Conservation (phyloP, 2,329 filamentous ascomycete genomes). For the Colletotrichum sp. region DNA sequence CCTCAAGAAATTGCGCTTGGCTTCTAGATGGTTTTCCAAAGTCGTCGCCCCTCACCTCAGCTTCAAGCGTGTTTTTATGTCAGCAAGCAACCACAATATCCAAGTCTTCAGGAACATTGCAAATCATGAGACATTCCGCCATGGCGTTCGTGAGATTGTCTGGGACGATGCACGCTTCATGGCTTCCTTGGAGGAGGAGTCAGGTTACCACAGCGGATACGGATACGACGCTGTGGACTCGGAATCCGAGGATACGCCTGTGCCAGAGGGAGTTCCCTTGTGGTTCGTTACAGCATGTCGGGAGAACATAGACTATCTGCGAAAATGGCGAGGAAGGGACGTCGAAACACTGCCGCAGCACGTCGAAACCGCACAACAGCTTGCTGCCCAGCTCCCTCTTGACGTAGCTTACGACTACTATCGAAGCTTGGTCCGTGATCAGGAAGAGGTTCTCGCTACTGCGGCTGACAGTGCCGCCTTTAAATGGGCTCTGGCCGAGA, state of each 20-base stretch:
- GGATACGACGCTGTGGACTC: not conserved
- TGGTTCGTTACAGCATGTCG: not conserved
- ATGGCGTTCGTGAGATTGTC: slow-evolving; percentile 39
- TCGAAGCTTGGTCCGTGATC: not conserved
- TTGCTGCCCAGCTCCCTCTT: not conserved
- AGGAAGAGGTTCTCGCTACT: slow-evolving; percentile 1
- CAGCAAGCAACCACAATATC: slow-evolving; percentile 42
- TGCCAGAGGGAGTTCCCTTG: not conserved
- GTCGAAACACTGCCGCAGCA: not conserved
- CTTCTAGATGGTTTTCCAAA: not conserved
- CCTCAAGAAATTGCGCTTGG: not conserved
- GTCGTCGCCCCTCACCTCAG: not conserved
- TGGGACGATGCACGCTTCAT: slow-evolving; percentile 36
- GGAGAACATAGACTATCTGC: not conserved
- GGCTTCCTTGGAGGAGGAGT: not conserved
- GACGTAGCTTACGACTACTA: not conserved
- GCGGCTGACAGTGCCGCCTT: slow-evolving; percentile 34
- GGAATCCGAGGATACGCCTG: not conserved
- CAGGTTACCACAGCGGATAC: not conserved
- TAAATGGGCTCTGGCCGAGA: slow-evolving; percentile 29
- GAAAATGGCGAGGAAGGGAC: not conserved
- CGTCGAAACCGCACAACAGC: not conserved
- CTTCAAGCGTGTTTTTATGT: slow-evolving; percentile 39
- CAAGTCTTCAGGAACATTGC: slow-evolving; percentile 39
- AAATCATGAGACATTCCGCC: slow-evolving; percentile 35